A percentile compares a stretch with the other conserved stretches of the same genome.
These are phyloP conservation scores for Lachnellula suecica DNA, from an alignment of 2,329 filamentous ascomycete species.

Conservation along the genomic window DNA sequence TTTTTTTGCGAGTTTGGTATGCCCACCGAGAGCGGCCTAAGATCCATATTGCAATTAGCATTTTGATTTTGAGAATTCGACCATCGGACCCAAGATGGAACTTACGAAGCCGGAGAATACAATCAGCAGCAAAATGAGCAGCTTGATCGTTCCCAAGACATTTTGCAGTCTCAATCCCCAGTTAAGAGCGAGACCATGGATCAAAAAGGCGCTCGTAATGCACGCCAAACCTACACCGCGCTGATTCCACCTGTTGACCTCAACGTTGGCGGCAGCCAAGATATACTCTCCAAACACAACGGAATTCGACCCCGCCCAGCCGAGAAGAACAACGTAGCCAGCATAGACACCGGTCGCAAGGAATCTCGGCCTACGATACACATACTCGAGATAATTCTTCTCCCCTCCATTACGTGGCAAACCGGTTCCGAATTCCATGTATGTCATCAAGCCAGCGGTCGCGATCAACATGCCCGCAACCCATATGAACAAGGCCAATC, in stretches of 20 bases:
- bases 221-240: conserved; percentile 65
- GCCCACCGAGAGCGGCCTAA: conserved; percentile 54
- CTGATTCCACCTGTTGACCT: conserved; percentile 67
- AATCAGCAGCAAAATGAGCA: conserved; percentile 65
- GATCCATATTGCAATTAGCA: conserved; percentile 1
- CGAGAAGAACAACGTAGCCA: conserved; percentile 61
- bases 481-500: conserved; percentile 63
- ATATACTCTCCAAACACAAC: conserved; percentile 72
- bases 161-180: conserved; percentile 70
- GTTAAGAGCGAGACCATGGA: conserved; percentile 62
- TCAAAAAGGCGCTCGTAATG: conserved; percentile 62
- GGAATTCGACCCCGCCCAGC: conserved; percentile 66
- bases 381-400: conserved; percentile 67
- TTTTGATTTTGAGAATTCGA: not conserved
- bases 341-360: conserved; percentile 60
- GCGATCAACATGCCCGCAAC: conserved; percentile 61
- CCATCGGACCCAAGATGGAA: too few species aligned
- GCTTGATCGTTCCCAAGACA: conserved; percentile 62
- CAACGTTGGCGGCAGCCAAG: conserved; percentile 60
- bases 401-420: conserved; percentile 65
- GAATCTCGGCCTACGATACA: conserved; percentile 60
- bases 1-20: conserved; percentile 54
- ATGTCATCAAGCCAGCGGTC: conserved; percentile 60
- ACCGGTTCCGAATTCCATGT: conserved; percentile 65
- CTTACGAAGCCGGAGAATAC: conserved; percentile 57